These are phyloP conservation scores for Trichoderma atroviride DNA, from an alignment of 2,329 filamentous ascomycete species.

Conservation along the genomic window DNA sequence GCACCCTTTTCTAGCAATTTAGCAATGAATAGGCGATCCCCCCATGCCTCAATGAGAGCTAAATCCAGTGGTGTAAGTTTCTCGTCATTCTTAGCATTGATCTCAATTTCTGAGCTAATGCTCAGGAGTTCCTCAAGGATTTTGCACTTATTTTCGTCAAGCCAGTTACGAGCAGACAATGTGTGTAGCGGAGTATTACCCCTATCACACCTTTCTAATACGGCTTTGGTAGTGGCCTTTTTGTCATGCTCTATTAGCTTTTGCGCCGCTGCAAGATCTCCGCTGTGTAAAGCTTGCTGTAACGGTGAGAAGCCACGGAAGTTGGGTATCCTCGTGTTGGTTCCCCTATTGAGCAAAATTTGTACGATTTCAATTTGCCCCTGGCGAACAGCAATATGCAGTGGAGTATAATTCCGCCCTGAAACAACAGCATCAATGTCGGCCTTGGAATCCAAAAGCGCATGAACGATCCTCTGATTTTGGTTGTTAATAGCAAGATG, in stretches of 20 bases:
- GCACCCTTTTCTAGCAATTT: background rate
- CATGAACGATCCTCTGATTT: background rate
- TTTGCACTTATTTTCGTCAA: background rate
- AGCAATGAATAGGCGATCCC: background rate
- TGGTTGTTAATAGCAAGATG: background rate
- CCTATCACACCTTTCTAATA: background rate
- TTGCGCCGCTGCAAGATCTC: background rate
- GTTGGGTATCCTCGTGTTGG: background rate
- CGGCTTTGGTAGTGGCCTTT: background rate
- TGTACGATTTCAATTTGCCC: background rate
- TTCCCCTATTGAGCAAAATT: background rate
- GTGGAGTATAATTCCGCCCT: background rate
- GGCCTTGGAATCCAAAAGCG: background rate
- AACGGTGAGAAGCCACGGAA: background rate
- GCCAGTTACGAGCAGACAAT: rapidly evolving
- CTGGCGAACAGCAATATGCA: background rate
- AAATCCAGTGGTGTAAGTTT: background rate
- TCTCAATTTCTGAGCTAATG: background rate
- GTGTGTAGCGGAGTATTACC: background rate
- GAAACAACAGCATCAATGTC: background rate
- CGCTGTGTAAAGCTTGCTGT: background rate
- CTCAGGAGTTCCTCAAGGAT: background rate
- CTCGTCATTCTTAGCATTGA: background rate
- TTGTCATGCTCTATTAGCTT: background rate
- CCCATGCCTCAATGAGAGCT: background rate